These are phyloP conservation scores for Aegilops bicornis DNA, from an alignment of 176 grass and related monocot species.

Conservation along the genomic window DNA sequence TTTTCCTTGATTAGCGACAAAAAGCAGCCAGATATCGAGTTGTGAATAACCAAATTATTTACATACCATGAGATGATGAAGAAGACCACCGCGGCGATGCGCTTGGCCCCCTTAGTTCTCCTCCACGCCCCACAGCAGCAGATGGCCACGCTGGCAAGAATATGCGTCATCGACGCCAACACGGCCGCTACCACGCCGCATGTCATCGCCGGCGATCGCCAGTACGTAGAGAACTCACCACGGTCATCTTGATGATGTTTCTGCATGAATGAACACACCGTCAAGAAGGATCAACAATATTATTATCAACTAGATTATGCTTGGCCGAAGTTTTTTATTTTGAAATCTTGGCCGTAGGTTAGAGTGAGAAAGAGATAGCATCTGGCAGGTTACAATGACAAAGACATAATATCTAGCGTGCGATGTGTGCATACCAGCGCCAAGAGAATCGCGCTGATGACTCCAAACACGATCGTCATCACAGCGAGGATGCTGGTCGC, in stretches of 20 bases:
- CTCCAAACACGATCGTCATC: background rate
- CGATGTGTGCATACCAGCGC: background rate
- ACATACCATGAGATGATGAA: background rate
- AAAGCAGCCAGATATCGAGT: background rate
- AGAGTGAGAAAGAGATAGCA: background rate
- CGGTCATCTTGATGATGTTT: background rate
- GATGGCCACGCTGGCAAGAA: background rate
- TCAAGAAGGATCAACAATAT: background rate
- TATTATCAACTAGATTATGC: background rate
- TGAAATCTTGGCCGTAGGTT: background rate
- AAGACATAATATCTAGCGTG: background rate
- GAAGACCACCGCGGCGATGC: background rate
- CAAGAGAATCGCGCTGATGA: background rate
- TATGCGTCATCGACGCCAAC: background rate
- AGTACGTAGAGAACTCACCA: background rate
- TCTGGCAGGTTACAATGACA: background rate
- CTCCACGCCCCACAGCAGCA: background rate
- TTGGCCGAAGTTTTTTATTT: background rate
- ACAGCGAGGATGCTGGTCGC: background rate
- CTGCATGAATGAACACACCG: background rate
- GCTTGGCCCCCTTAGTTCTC: background rate
- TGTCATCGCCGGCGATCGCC: background rate
- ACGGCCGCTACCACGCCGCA: background rate
- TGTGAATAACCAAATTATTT: background rate
- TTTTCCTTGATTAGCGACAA: background rate